Percentiles rank a stretch among this genome's conserved stretches.
phyloP scores from a whole-genome alignment of 139 green algal genomes.

The Chlorella sorokiniana region DNA sequence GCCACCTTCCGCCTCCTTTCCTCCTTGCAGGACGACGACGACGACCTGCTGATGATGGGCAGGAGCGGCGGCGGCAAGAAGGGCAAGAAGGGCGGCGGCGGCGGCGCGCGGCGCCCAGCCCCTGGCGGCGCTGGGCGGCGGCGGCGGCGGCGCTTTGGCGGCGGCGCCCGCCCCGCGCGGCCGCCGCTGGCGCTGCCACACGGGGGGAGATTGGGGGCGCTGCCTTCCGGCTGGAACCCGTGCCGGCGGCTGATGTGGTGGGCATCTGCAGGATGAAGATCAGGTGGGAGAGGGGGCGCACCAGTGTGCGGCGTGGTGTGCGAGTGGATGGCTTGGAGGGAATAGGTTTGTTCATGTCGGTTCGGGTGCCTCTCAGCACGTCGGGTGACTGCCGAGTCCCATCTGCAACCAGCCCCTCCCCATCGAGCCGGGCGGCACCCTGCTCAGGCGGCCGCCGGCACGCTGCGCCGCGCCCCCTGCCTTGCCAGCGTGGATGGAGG shows the following conservation, averaged over 20 bases:
- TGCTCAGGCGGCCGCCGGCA: too few species aligned
- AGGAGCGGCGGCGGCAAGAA: slow-evolving; percentile 10
- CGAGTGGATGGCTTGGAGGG: not conserved
- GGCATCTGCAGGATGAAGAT: slow-evolving; percentile 69
- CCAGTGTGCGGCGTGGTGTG: not conserved
- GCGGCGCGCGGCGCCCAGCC: slow-evolving; percentile 15
- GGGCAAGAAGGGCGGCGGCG: slow-evolving; percentile 17
- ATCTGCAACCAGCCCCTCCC: too few species aligned
- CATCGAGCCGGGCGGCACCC: not conserved
- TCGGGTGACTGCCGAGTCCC: too few species aligned
- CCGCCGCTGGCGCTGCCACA: slow-evolving; percentile 60
- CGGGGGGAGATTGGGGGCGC: slow-evolving; percentile 61
- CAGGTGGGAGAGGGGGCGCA: slow-evolving; percentile 1
- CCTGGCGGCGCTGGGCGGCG: slow-evolving; percentile 11
- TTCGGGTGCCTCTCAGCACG: too few species aligned
- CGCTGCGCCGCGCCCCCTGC: not conserved
- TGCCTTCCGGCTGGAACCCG: slow-evolving; percentile 56
- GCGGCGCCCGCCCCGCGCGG: not conserved
- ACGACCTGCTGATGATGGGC: slow-evolving; percentile 29
- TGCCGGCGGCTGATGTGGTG: slow-evolving; percentile 43
- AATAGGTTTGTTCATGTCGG: too few species aligned
- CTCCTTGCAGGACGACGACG: slow-evolving; percentile 7
- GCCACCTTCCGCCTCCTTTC: not conserved
- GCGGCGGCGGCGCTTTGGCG: slow-evolving; percentile 17
- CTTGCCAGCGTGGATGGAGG: slow-evolving; percentile 46